phyloP scores from a whole-genome alignment of 2,329 filamentous ascomycete genomes.

The Aspergillus felis region DNA sequence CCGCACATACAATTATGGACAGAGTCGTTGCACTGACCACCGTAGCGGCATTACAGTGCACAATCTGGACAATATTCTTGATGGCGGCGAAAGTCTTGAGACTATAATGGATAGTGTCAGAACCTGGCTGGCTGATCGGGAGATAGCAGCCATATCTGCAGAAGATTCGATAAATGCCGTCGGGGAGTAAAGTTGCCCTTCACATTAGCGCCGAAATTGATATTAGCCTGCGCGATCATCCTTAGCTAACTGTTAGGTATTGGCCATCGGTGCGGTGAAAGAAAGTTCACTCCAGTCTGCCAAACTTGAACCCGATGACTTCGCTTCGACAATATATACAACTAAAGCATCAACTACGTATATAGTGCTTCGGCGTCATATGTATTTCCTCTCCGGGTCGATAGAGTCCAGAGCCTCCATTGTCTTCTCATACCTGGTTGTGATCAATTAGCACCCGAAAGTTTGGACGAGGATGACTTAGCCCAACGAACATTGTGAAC shows the following conservation, averaged over 20 bases:
- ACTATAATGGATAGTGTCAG: slow-evolving; percentile 73
- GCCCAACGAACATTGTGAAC: slow-evolving; percentile 73
- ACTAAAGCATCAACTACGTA: background rate
- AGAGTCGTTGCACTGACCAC: slow-evolving; percentile 85
- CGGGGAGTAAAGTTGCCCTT: background rate
- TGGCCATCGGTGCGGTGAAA: background rate
- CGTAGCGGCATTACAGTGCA: slow-evolving; percentile 74
- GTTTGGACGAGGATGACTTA: background rate
- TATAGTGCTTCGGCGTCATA: slow-evolving; percentile 46
- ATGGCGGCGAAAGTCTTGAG: slow-evolving; percentile 68
- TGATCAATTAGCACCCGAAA: slow-evolving; percentile 10
- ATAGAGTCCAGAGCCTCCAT: slow-evolving; percentile 79
- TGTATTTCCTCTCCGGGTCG: slow-evolving; percentile 80
- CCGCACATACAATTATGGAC: slow-evolving; percentile 78
- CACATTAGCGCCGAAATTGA: background rate
- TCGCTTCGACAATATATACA: background rate
- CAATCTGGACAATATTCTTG: slow-evolving; percentile 75
- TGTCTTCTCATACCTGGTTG: slow-evolving; percentile 75
- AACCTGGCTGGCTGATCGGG: slow-evolving; percentile 69
- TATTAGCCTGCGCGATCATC: slow-evolving; percentile 6
- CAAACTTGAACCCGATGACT: background rate
- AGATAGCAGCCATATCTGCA: slow-evolving; percentile 66
- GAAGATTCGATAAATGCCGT: slow-evolving; percentile 53
- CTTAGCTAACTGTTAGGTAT: background rate
- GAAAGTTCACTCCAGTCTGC: background rate